Evolutionary conservation across 371 early-diverging fungal genomes (phyloP).

Genomic region (Amoeboaphelidium occidentale): DNA sequence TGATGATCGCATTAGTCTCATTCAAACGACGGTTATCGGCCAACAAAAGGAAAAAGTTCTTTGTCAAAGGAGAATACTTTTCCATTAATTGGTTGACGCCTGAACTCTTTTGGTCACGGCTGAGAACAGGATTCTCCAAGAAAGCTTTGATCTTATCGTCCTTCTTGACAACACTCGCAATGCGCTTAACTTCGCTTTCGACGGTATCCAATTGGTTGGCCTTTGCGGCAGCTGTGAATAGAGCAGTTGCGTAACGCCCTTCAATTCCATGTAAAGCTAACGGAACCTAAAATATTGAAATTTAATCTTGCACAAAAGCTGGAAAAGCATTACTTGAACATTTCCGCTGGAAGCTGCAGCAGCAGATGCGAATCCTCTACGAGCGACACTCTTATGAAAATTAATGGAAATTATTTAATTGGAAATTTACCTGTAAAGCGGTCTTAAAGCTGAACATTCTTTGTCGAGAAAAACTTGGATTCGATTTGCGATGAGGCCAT

Average conservation of each 20-base stretch:
- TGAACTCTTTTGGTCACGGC: slow-evolving; percentile 43
- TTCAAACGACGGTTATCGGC: slow-evolving; percentile 81
- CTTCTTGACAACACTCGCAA: slow-evolving; percentile 38
- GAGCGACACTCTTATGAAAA: too few relatives aligned
- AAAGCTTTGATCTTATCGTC: slow-evolving; percentile 39
- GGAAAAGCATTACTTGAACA: too few relatives aligned
- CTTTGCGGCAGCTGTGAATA: slow-evolving; percentile 78
- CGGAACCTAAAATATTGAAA: slow-evolving; percentile 31
- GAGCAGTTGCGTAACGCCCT: slow-evolving; percentile 90
- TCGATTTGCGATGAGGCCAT: too few relatives aligned
- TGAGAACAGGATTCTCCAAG: slow-evolving; percentile 66
- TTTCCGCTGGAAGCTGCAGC: too few relatives aligned
- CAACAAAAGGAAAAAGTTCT: slow-evolving; percentile 67
- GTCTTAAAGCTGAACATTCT: too few relatives aligned
- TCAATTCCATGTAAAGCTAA: slow-evolving; percentile 71
- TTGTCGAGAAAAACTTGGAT: too few relatives aligned
- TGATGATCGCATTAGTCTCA: slow-evolving; percentile 54
- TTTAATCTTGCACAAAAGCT: too few relatives aligned
- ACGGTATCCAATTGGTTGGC: slow-evolving; percentile 54
- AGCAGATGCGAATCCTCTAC: too few relatives aligned
- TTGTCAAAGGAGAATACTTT: slow-evolving; percentile 47
- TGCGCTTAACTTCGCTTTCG: slow-evolving; percentile 51
- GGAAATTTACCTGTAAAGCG: too few relatives aligned
- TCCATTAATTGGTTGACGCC: slow-evolving; percentile 33
- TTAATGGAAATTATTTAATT: too few relatives aligned